Conservation (phyloP, 805 yeast species). For the Myxozyma vanderwaltii region DNA sequence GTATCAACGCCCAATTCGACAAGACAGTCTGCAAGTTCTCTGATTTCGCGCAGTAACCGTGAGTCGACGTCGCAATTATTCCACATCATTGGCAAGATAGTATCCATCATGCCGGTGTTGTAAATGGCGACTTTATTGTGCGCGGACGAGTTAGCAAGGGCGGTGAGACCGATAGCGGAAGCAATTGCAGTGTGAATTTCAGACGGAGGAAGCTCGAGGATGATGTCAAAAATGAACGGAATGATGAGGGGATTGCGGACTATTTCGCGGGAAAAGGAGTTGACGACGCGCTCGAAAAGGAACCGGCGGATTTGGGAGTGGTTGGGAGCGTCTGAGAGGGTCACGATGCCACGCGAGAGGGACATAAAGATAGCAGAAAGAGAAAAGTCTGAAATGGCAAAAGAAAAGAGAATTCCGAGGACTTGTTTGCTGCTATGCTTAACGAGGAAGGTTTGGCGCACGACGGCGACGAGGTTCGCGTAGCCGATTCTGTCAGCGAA, state of each 20-base stretch:
- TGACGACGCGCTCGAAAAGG: constrained; percentile 15
- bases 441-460: constrained; percentile 14
- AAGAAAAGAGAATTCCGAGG: constrained; percentile 32
- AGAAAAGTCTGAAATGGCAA: constrained; percentile 32
- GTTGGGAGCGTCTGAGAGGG: background rate
- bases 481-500: constrained; percentile 24
- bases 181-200: constrained; percentile 26
- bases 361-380: constrained; percentile 32
- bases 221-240: constrained; percentile 15
- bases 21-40: constrained; percentile 6
- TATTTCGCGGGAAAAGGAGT: constrained; percentile 22
- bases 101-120: constrained; percentile 16
- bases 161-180: constrained; percentile 9
- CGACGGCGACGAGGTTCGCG: background rate
- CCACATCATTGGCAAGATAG: constrained; percentile 24
- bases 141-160: constrained; percentile 15
- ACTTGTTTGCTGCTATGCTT: constrained; percentile 22
- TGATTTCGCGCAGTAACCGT: background rate
- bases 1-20: constrained; percentile 30
- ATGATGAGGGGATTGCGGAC: constrained; percentile 19
- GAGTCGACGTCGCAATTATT: background rate
- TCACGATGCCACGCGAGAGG: constrained; percentile 21
- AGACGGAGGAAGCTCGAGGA: background rate
- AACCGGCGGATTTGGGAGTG: background rate
- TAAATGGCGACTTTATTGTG: constrained; percentile 25